Percentiles rank a stretch among this genome's conserved stretches.
phyloP scores from a whole-genome alignment of 371 early-diverging fungal genomes.

The Saksenaea vasiformis region DNA sequence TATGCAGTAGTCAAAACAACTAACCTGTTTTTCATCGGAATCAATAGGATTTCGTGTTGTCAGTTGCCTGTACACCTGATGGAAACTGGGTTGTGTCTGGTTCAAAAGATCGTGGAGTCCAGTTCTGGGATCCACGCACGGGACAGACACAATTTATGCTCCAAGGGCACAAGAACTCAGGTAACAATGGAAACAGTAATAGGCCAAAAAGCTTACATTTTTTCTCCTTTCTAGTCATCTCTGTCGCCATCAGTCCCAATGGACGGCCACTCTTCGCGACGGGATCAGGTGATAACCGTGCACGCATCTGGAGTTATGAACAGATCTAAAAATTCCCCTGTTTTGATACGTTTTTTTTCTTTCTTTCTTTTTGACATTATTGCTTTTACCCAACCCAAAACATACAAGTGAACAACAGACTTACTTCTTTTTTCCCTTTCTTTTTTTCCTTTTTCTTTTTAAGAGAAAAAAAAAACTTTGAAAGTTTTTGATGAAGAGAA shows the following conservation, averaged over 20 bases:
- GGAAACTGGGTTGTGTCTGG: conserved; percentile 95
- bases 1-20: background rate
- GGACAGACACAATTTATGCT: conserved; percentile 88
- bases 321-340: conserved; percentile 2
- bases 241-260: conserved; percentile 85
- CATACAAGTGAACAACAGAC: background rate
- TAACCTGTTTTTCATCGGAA: background rate
- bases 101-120: conserved; percentile 93
- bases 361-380: background rate
- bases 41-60: conserved; percentile 90
- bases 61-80: conserved; percentile 91
- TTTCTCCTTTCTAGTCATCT: conserved; percentile 72
- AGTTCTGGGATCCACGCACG: conserved; percentile 91
- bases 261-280: conserved; percentile 91
- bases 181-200: conserved; percentile 35
- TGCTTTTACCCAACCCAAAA: background rate
- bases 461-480: no score
- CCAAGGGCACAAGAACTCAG: conserved; percentile 97
- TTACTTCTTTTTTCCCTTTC: background rate
- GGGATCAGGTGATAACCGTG: conserved; percentile 94
- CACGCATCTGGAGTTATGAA: conserved; percentile 89
- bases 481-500: background rate
- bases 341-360: background rate
- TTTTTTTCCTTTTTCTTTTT: background rate
- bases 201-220: background rate